phyloP scores from a whole-genome alignment of 306 rosid species.

The Cucumis sativus region Cucumber_9930_V3 NC_026657.2:34617001-34617500 shows the following conservation, averaged over 20 bases:
- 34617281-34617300: conserved; percentile 92
- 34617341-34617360: conserved; percentile 91
- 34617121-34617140: neutral
- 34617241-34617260: conserved; percentile 95
- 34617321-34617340: conserved; percentile 72
- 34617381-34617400: conserved; percentile 64
- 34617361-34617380: conserved; percentile 71
- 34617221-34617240: conserved; percentile 98
- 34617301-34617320: conserved; percentile 95
- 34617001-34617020: neutral
- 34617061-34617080: neutral
- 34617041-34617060: neutral
- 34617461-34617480: neutral
- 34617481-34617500: conserved; percentile 5
- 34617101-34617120: neutral
- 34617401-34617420: conserved; percentile 43
- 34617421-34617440: conserved; percentile 74
- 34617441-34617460: conserved; percentile 1
- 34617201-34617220: conserved; percentile 36
- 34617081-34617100: neutral
- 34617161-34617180: neutral
- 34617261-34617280: conserved; percentile 74
- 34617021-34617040: neutral
- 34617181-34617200: neutral
- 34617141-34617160: neutral